phyloP scores from a whole-genome alignment of 1,284 basidiomycete species.

The Austroboletus rostrupii region DNA sequence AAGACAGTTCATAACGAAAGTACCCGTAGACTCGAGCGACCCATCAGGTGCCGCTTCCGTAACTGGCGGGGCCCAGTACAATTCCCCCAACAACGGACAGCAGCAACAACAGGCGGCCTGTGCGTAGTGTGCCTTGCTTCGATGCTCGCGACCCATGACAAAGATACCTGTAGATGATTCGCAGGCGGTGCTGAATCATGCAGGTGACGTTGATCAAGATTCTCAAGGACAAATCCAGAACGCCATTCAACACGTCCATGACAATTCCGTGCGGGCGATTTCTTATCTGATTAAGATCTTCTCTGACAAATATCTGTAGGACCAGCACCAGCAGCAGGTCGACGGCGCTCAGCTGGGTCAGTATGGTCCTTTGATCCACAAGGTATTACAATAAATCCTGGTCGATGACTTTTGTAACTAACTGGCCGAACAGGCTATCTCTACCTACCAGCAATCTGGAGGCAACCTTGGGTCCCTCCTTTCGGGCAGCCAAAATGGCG shows the following conservation, averaged over 20 bases:
- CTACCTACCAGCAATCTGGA: conserved; percentile 19
- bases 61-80: conserved; percentile 63
- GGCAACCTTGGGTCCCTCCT: conserved; percentile 13
- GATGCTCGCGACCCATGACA: background rate
- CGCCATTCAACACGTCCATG: conserved; percentile 24
- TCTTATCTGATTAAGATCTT: background rate
- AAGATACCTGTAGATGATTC: conserved; percentile 47
- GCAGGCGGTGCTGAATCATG: conserved; percentile 51
- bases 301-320: conserved; percentile 2
- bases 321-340: conserved; percentile 12
- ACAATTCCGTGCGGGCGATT: conserved; percentile 14
- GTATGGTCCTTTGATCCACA: conserved; percentile 22
- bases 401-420: conserved; percentile 18
- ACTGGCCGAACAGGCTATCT: conserved; percentile 17
- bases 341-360: conserved; percentile 10
- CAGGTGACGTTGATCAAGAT: conserved; percentile 9
- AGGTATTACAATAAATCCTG: conserved; percentile 7
- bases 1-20: conserved; percentile 1
- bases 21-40: conserved; percentile 50
- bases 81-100: conserved; percentile 46
- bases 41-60: conserved; percentile 34
- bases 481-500: conserved; percentile 43
- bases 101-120: conserved; percentile 27
- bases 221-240: conserved; percentile 13
- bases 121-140: conserved; percentile 21